Evolutionary conservation across 768 basidiomycete species (phyloP).

Genomic region (Leucosporidium yakuticum): DNA sequence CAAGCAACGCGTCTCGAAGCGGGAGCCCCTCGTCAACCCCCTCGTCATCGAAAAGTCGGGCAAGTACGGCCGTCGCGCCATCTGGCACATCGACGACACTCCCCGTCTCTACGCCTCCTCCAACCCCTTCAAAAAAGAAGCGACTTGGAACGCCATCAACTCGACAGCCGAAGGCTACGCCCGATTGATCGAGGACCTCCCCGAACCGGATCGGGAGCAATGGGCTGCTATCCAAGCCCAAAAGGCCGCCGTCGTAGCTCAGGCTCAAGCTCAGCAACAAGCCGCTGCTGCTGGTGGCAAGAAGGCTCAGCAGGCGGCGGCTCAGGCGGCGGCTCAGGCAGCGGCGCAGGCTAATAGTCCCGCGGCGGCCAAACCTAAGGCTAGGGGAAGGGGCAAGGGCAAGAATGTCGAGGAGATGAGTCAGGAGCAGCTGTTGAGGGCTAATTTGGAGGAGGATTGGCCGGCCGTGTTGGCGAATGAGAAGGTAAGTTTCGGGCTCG

Average conservation of each 20-base stretch:
- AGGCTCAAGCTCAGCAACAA: too few species aligned
- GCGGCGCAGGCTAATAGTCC: too few species aligned
- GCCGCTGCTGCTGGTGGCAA: too few species aligned
- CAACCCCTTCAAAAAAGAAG: neutral
- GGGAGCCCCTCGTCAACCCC: neutral
- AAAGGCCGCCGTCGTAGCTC: neutral
- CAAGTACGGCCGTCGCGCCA: neutral
- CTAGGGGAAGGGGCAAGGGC: constrained; percentile 2
- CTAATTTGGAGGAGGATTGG: constrained; percentile 14
- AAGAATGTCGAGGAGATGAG: constrained; percentile 6
- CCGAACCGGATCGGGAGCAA: neutral
- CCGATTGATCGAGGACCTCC: neutral
- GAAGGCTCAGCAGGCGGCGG: too few species aligned
- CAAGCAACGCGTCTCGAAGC: constrained; percentile 1
- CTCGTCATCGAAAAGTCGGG: neutral
- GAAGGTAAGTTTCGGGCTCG: neutral
- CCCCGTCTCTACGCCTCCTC: neutral
- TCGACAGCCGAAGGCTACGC: neutral
- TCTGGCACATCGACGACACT: neutral
- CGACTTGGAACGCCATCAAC: neutral
- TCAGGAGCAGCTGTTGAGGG: constrained; percentile 17
- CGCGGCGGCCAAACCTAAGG: constrained; percentile 3
- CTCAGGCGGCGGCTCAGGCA: too few species aligned
- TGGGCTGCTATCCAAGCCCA: neutral
- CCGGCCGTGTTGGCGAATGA: neutral